These are phyloP conservation scores for Amphicarpaea edgeworthii DNA, from an alignment of 306 rosid genomes.

Conservation along the genomic window DNA sequence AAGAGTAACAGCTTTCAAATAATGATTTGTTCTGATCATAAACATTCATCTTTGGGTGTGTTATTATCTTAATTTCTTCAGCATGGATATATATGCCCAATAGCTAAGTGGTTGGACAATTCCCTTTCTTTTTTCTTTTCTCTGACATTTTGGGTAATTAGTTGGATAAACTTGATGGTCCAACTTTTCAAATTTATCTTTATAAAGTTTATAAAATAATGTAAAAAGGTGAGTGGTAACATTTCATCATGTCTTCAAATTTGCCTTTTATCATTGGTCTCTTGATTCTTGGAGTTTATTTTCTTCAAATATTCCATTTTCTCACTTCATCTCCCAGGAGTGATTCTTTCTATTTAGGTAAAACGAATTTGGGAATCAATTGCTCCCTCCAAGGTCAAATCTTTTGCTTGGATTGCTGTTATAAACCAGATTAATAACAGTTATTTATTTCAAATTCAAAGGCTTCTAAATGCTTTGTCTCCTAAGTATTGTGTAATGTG, in stretches of 20 bases:
- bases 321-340: background rate
- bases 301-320: background rate
- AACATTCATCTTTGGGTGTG: background rate
- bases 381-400: conserved; percentile 2
- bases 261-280: background rate
- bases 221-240: background rate
- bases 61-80: background rate
- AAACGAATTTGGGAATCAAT: background rate
- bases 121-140: background rate
- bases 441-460: background rate
- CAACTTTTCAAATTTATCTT: conserved; percentile 6
- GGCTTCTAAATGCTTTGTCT: background rate
- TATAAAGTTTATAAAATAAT: background rate
- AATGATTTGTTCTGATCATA: too few species aligned
- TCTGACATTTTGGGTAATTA: background rate
- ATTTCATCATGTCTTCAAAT: conserved; percentile 27
- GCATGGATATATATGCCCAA: background rate
- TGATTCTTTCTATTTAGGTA: background rate
- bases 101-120: conserved; percentile 12
- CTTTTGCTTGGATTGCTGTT: background rate
- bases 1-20: background rate
- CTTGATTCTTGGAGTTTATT: background rate
- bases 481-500: background rate
- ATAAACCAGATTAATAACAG: background rate
- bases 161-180: conserved; percentile 20